Evolutionary conservation across 2,329 filamentous ascomycete species (phyloP), one percentile per base, ranked within the genome.

Genomic region (Aureobasidium leucospermi): DNA sequence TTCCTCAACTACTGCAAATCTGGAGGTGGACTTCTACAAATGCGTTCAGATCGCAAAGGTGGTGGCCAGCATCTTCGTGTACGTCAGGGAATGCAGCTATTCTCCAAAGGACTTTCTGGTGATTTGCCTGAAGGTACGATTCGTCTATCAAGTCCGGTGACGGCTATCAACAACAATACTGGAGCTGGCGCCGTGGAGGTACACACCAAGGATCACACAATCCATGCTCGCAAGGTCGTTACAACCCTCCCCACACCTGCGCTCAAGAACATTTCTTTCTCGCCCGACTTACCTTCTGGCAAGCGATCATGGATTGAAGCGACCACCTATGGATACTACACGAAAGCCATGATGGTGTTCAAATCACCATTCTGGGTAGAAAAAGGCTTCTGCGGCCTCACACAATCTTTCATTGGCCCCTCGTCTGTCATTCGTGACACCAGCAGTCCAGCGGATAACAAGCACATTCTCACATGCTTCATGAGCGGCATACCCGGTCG

Each of bases 1-100:
- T 82, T 85, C 64, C 71, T 85, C 23, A 74, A 81, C 64, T 83
- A 85, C 69, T 79, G 78, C 72, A 78, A 77, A 63, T 75, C 74
- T 10, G 79, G 79, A 2, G 76, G 76, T 4, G 82, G 83, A 0
- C 69, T 84, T 2, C 60, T 80, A 60, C 71, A 76, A 46, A 80
- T 84, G 75, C 72, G 79, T 0, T 81, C 79, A 1, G 81, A 84
- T 64, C 65, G 71, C 23, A 78, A 79, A 59, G 65, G 75, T 43
- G 82, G 82, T 5, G 82, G 77, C 0, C 80, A 84, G 63, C 75
- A 81, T 63, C 71, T 84, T 7, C 74, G 81, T 1, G 65, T 80
- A 16, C 71, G 73, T 2, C 69, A 78, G 58, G 81, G 81, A 1
- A 80, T 75, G 0, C 76, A 80, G 62, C 63, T 67, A 0, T 70